Evolutionary conservation across 2,329 filamentous ascomycete genomes (phyloP).

Genomic region (Cytospora piceicola): DNA sequence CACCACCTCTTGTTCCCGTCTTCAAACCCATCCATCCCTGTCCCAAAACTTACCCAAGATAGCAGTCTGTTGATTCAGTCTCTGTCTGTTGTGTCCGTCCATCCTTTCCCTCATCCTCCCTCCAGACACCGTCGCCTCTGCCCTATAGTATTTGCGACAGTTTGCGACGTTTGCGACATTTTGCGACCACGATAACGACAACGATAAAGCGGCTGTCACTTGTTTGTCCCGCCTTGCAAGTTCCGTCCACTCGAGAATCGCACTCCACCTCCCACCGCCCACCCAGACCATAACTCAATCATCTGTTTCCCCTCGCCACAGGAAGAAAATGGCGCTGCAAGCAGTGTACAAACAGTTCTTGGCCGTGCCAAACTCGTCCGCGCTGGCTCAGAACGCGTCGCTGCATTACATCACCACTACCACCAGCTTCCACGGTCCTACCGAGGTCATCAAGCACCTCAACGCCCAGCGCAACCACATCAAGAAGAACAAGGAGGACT

Average conservation of each 20-base stretch:
- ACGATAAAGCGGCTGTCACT: neutral
- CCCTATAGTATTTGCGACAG: neutral
- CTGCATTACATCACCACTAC: slow-evolving; percentile 91
- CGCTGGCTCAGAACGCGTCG: slow-evolving; percentile 67
- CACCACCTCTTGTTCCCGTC: neutral
- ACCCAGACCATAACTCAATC: neutral
- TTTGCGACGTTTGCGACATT: neutral
- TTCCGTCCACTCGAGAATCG: neutral
- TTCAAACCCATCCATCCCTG: neutral
- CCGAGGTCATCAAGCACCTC: slow-evolving; percentile 83
- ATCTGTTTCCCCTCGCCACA: neutral
- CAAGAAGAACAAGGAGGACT: slow-evolving; percentile 79
- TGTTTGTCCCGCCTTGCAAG: neutral
- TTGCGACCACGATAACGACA: neutral
- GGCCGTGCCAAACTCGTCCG: slow-evolving; percentile 64
- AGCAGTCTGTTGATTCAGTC: slow-evolving; percentile 1
- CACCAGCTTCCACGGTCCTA: slow-evolving; percentile 69
- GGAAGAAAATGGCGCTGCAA: slow-evolving; percentile 51
- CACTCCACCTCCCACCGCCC: slow-evolving; percentile 1
- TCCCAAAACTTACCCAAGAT: neutral
- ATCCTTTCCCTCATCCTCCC: neutral
- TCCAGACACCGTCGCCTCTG: neutral
- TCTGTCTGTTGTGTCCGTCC: neutral
- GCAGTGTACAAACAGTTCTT: slow-evolving; percentile 73
- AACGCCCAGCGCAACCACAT: slow-evolving; percentile 71